Evolutionary conservation across 352 stramenopile species (phyloP).

Genomic region (Plasmopara viticola): DNA sequence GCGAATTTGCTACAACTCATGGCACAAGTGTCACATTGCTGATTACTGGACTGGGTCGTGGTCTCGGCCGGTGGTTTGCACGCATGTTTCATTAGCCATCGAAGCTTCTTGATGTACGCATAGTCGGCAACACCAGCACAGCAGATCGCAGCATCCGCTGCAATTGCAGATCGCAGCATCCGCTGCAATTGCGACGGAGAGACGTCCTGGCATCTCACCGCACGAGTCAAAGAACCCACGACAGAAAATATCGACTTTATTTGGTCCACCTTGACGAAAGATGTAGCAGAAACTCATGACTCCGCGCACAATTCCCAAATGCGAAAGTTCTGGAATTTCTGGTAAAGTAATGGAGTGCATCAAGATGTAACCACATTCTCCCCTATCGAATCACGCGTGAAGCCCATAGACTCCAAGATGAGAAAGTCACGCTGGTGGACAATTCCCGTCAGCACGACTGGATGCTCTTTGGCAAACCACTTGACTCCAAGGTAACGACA

Average conservation of each 20-base stretch:
- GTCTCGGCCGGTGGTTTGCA: slow-evolving; percentile 2
- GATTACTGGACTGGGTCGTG: neutral
- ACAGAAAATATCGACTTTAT: slow-evolving; percentile 35
- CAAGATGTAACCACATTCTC: too few species aligned
- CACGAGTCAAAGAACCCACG: slow-evolving; percentile 46
- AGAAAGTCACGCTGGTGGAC: slow-evolving; percentile 31
- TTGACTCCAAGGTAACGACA: slow-evolving; percentile 47
- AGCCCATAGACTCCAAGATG: too few species aligned
- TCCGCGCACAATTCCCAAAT: slow-evolving; percentile 39
- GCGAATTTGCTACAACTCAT: slow-evolving; percentile 19
- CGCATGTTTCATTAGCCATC: slow-evolving; percentile 38
- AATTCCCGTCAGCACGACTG: slow-evolving; percentile 20
- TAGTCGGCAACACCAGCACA: slow-evolving; percentile 40
- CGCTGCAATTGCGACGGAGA: too few species aligned
- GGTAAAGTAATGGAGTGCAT: slow-evolving; percentile 35
- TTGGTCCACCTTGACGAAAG: slow-evolving; percentile 22
- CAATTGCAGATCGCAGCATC: too few species aligned
- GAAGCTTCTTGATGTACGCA: slow-evolving; percentile 53
- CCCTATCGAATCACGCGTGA: too few species aligned
- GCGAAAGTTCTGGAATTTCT: slow-evolving; percentile 27
- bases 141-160: slow-evolving; percentile 34
- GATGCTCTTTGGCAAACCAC: slow-evolving; percentile 41
- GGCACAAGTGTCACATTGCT: slow-evolving; percentile 24
- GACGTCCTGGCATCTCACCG: slow-evolving; percentile 37
- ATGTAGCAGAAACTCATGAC: slow-evolving; percentile 47